A percentile compares a stretch with the other conserved stretches of the same genome.
phyloP scores from a whole-genome alignment of 306 rosid species.

The Cicer arietinum region DNA sequence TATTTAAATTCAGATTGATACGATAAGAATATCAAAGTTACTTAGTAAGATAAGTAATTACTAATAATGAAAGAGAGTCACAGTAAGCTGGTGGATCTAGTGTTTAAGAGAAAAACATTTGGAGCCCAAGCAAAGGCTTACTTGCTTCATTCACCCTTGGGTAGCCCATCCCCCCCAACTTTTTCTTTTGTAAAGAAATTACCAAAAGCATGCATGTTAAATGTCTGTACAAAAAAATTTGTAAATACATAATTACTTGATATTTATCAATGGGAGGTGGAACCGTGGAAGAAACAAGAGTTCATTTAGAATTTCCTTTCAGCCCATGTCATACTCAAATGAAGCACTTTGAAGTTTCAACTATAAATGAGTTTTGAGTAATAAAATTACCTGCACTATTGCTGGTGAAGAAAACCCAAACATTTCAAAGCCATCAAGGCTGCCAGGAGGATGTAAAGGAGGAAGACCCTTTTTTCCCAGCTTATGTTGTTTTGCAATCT shows the following conservation, averaged over 20 bases:
- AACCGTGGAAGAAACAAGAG: conserved; percentile 8
- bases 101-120: neutral
- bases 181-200: conserved; percentile 11
- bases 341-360: conserved; percentile 7
- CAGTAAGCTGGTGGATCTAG: neutral
- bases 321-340: conserved; percentile 24
- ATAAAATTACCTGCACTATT: conserved; percentile 85
- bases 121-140: neutral
- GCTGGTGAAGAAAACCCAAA: conserved; percentile 97
- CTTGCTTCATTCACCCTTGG: conserved; percentile 1
- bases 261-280: conserved; percentile 3
- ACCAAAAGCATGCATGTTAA: neutral
- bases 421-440: conserved; percentile 98
- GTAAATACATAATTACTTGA: conserved; percentile 16
- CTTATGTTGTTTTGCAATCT: conserved; percentile 87
- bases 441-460: conserved; percentile 98
- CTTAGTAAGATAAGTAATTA: neutral
- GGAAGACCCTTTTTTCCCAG: conserved; percentile 79
- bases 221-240: neutral
- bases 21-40: neutral
- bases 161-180: neutral
- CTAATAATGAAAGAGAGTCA: neutral
- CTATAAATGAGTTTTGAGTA: neutral
- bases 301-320: conserved; percentile 16
- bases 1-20: neutral